Conservation (phyloP, 176 grass and related monocot species). For the Elaeis guineensis region DNA sequence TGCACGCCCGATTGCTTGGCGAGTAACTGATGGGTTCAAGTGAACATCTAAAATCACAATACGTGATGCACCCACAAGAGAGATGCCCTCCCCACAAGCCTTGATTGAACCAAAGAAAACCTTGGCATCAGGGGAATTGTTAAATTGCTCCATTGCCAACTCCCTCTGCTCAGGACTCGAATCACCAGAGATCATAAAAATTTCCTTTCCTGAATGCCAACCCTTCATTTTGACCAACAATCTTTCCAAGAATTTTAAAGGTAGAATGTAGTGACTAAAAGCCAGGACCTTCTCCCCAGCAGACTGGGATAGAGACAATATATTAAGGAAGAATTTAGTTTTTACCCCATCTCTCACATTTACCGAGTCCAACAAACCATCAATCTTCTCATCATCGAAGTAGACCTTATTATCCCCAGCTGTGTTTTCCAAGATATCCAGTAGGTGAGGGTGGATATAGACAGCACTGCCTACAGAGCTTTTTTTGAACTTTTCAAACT, state of each 20-base stretch:
- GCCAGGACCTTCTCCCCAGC: conserved; percentile 78
- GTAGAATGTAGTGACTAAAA: conserved; percentile 82
- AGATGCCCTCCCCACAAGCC: conserved; percentile 97
- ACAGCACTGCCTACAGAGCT: conserved; percentile 44
- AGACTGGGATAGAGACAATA: conserved; percentile 67
- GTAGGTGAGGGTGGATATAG: conserved; percentile 76
- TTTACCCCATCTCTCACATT: conserved; percentile 69
- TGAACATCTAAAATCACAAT: conserved; percentile 84
- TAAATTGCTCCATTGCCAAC: conserved; percentile 61
- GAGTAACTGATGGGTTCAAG: conserved; percentile 92
- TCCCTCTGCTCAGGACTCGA: conserved; percentile 69
- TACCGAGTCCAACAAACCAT: conserved; percentile 41
- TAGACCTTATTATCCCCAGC: conserved; percentile 52
- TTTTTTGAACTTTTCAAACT: conserved; percentile 79
- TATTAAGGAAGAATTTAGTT: conserved; percentile 74
- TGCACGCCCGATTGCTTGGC: conserved; percentile 84
- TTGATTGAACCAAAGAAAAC: conserved; percentile 91
- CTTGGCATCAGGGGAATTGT: conserved; percentile 72
- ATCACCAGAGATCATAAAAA: conserved; percentile 80
- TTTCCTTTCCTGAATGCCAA: conserved; percentile 81
- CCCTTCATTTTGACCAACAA: conserved; percentile 65
- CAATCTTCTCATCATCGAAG: conserved; percentile 38
- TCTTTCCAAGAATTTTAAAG: conserved; percentile 86
- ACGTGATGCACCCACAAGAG: conserved; percentile 79
- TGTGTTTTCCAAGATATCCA: conserved; percentile 54